Evolutionary conservation across 116 monocot genomes (phyloP).

Genomic region (Iris pallida): DNA sequence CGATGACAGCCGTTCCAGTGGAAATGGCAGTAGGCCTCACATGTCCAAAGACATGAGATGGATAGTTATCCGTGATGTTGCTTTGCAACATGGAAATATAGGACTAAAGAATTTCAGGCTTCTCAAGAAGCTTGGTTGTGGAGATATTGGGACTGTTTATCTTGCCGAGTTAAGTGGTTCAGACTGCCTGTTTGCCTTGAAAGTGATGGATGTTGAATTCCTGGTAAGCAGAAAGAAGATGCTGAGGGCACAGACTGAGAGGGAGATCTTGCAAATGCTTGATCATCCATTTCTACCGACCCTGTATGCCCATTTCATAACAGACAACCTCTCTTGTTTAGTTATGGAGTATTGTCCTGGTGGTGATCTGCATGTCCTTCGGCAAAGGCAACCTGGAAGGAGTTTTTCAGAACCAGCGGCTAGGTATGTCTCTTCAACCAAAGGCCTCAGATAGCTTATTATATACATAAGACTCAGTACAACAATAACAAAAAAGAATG

Average conservation of each 20-base stretch:
- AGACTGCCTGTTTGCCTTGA: constrained; percentile 76
- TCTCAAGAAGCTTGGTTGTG: constrained; percentile 78
- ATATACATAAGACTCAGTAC: neutral
- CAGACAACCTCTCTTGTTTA: constrained; percentile 82
- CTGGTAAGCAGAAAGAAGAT: constrained; percentile 82
- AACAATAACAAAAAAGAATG: neutral
- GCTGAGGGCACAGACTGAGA: constrained; percentile 77
- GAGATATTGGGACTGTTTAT: constrained; percentile 93
- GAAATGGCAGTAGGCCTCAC: constrained; percentile 55
- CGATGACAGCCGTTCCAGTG: constrained; percentile 61
- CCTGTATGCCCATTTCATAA: constrained; percentile 67
- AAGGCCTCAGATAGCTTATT: neutral
- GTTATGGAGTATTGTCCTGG: constrained; percentile 98
- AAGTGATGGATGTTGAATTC: constrained; percentile 90
- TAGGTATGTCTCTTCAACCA: constrained; percentile 36
- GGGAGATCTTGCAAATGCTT: constrained; percentile 88
- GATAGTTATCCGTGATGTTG: constrained; percentile 49
- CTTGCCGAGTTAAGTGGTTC: constrained; percentile 77
- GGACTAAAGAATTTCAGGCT: constrained; percentile 77
- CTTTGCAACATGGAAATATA: constrained; percentile 46
- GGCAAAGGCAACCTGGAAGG: constrained; percentile 75
- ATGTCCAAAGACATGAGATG: constrained; percentile 89
- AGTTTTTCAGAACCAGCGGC: constrained; percentile 75
- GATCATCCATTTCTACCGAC: constrained; percentile 99
- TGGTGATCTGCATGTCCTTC: constrained; percentile 85